Base-by-base conservation (phyloP, 495 filamentous ascomycete species). In the Podospora bellae-mahoneyi region DNA sequence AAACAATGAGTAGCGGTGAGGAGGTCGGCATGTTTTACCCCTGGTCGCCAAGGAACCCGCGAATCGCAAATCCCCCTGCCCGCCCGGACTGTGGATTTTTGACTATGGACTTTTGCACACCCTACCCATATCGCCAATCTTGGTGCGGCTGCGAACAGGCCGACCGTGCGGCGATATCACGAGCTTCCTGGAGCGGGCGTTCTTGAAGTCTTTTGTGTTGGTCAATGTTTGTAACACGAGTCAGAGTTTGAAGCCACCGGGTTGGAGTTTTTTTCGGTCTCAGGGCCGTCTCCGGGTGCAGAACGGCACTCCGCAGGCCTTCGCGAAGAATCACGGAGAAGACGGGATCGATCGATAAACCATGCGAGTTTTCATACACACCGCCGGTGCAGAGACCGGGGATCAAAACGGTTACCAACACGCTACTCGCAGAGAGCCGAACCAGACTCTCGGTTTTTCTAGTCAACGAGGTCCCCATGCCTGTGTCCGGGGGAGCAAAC, bases 31-130 rank as follows among this genome's bases (percentile, higher is more conserved):
- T 64, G 60, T 68, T 62, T 58, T n/a, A 66, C 64, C 69, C 69
- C 64, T 68, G 69, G 66, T 62, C 58, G 66, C 66, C 67, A 71
- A 67, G 56, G 44, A 64, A 66, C 69, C 63, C 69, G 60, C 64
- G 58, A 58, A 71, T 71, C 69, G 59, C 57, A 54, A 30, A 16
- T 34, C 34, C 59, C 59, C 61, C 32, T 39, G 28, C 32, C 19
- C 18, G 16, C 61, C 57, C 19, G 26, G 34, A 57, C 26, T 66
- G 27, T 56, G 57, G 30, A 54, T 64, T 19, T 30, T 44, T 15
- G 3, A 32, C 57, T 61, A 61, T 55, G 66, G 65, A 48, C 30
- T 67, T 67, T 61, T 30, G 5, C 26, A 61, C 16, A 63, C 61
- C 61, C 15, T 63, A 63, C 61, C 61, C 61, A 63, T 63, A 44